Conservation (phyloP, 2,329 filamentous ascomycete genomes). For the Drechslerella coelobrocha region DNA sequence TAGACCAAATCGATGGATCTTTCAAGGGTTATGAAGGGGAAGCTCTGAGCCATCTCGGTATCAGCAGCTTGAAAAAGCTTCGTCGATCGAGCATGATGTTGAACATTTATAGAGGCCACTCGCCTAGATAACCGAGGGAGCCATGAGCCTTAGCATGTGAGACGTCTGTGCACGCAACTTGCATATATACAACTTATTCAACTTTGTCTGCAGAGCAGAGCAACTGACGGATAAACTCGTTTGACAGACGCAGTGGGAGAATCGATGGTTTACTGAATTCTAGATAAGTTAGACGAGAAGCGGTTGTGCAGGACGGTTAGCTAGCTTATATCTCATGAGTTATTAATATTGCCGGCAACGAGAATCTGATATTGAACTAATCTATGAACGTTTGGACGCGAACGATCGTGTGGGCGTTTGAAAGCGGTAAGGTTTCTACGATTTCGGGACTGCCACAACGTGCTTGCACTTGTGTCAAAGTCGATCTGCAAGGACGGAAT, state of each 20-base stretch:
- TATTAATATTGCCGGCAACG: background rate
- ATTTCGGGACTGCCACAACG: too few species aligned
- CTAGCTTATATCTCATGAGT: background rate
- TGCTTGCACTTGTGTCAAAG: too few species aligned
- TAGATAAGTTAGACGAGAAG: background rate
- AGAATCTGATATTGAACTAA: too few species aligned
- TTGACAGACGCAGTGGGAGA: background rate
- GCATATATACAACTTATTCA: too few species aligned
- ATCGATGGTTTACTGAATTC: constrained; percentile 11
- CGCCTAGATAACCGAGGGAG: constrained; percentile 45
- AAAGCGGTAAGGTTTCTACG: too few species aligned
- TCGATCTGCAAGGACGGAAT: background rate
- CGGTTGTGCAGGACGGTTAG: background rate
- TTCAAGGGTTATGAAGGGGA: too few species aligned
- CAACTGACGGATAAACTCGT: constrained; percentile 10
- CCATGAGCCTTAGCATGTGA: constrained; percentile 40
- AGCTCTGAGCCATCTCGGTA: too few species aligned
- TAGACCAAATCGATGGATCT: too few species aligned
- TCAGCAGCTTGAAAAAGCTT: too few species aligned
- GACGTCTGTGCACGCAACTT: constrained; percentile 40
- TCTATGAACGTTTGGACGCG: too few species aligned
- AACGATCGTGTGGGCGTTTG: background rate
- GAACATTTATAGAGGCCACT: background rate
- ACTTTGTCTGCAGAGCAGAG: too few species aligned
- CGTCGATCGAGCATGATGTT: background rate